Percentiles rank a stretch among this genome's conserved stretches.
phyloP scores from a whole-genome alignment of 352 stramenopile species.

The Globisporangium alternatum region DNA sequence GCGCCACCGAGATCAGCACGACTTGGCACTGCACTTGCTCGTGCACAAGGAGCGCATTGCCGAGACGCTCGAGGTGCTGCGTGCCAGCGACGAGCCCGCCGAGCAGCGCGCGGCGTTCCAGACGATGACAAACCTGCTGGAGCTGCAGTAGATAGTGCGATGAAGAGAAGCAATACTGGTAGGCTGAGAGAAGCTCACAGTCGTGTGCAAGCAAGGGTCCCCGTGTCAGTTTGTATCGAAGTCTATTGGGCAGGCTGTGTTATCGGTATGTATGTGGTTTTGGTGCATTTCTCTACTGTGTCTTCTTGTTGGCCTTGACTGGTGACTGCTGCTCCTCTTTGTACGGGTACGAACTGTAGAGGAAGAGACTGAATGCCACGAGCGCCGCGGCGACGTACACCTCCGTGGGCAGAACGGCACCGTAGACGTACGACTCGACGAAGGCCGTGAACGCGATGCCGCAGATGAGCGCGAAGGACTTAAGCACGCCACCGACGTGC shows the following conservation, averaged over 20 bases:
- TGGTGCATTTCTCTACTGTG: constrained; percentile 2
- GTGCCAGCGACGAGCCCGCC: constrained; percentile 49
- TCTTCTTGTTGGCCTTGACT: constrained; percentile 7
- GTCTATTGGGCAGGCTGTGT: background rate
- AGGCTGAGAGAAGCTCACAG: background rate
- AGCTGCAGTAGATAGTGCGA: constrained; percentile 19
- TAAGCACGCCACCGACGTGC: constrained; percentile 87
- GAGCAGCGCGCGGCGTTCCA: constrained; percentile 60
- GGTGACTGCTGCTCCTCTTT: background rate
- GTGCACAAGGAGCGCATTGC: constrained; percentile 48
- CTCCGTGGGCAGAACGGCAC: constrained; percentile 47
- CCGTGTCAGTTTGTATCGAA: background rate
- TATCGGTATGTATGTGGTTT: background rate
- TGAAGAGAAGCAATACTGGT: background rate
- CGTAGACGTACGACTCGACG: constrained; percentile 73
- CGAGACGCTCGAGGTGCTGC: constrained; percentile 39
- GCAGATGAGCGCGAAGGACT: constrained; percentile 87
- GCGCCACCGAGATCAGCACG: constrained; percentile 24
- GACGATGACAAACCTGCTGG: constrained; percentile 39
- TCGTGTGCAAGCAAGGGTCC: background rate
- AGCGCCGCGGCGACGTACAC: constrained; percentile 71
- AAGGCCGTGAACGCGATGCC: constrained; percentile 87
- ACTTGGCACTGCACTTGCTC: constrained; percentile 42
- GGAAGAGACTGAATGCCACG: constrained; percentile 59
- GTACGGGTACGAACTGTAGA: constrained; percentile 80